Evolutionary conservation across 129 eudicot species (phyloP).

Genomic region (Flaveria robusta): DNA sequence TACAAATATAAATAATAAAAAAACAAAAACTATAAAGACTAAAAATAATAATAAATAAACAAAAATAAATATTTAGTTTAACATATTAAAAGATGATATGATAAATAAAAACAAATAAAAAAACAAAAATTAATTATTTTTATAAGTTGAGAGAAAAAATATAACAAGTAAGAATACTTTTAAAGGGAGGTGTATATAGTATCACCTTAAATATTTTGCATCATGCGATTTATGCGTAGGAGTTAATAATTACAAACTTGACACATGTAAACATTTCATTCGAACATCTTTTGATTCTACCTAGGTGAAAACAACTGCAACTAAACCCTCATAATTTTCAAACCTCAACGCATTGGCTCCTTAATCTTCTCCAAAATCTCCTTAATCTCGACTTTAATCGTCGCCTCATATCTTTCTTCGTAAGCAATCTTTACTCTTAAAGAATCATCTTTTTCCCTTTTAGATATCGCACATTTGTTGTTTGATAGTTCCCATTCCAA

Average conservation of each 20-base stretch:
- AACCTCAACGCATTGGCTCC: slow-evolving; percentile 10
- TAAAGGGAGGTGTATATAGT: no score
- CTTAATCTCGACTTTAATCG: not conserved
- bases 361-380: not conserved
- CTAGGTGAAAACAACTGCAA: not conserved
- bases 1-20: no score
- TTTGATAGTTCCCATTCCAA: not conserved
- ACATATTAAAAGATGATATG: no score
- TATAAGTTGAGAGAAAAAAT: no score
- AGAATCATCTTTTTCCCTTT: not conserved
- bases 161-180: no score
- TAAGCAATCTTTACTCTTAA: slow-evolving; percentile 17
- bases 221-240: no score
- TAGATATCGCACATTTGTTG: not conserved
- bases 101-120: no score
- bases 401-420: slow-evolving; percentile 10
- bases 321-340: slow-evolving; percentile 17
- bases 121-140: no score
- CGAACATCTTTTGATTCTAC: not conserved
- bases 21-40: no score
- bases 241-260: not conserved
- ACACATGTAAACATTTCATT: not conserved
- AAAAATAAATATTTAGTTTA: no score
- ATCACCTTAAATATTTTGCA: no score
- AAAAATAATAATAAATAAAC: no score